phyloP scores from a whole-genome alignment of 192 early-diverging fungal genomes.

The Podila epicladia region DNA sequence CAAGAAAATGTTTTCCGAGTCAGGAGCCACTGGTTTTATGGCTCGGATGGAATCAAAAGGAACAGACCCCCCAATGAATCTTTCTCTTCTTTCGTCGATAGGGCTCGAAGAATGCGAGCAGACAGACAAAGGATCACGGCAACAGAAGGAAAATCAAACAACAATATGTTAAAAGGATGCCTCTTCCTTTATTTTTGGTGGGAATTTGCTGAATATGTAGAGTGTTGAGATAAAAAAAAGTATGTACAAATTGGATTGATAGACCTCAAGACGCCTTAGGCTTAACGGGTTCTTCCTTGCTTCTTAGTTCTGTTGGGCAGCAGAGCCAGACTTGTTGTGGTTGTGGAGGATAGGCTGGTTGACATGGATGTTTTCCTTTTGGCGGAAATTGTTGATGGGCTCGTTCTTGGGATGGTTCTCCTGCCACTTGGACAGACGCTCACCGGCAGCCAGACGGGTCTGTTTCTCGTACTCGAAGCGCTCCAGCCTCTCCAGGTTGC shows the following conservation, averaged over 20 bases:
- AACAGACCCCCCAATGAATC: too few species aligned
- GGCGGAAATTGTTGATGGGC: conserved; percentile 22
- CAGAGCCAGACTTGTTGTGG: conserved; percentile 44
- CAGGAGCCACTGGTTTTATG: too few species aligned
- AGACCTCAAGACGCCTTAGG: too few species aligned
- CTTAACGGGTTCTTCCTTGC: background rate
- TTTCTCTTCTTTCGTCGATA: too few species aligned
- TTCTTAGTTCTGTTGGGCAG: conserved; percentile 15
- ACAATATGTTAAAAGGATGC: too few species aligned
- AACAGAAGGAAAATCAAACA: too few species aligned
- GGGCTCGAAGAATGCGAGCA: too few species aligned
- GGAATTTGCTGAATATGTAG: background rate
- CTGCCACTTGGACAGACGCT: conserved; percentile 35
- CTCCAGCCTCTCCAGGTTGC: conserved; percentile 39
- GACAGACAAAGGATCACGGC: too few species aligned
- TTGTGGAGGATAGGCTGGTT: conserved; percentile 38
- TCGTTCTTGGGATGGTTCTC: conserved; percentile 42
- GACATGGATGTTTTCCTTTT: conserved; percentile 42
- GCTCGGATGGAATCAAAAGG: too few species aligned
- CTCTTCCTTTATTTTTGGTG: too few species aligned
- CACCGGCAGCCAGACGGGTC: conserved; percentile 31
- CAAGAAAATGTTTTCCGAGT: too few species aligned
- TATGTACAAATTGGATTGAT: background rate
- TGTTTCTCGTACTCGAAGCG: conserved; percentile 45
- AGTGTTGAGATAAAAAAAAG: background rate